Conservation (phyloP, 2,329 filamentous ascomycete genomes). For the Phialophora verrucosa region DNA sequence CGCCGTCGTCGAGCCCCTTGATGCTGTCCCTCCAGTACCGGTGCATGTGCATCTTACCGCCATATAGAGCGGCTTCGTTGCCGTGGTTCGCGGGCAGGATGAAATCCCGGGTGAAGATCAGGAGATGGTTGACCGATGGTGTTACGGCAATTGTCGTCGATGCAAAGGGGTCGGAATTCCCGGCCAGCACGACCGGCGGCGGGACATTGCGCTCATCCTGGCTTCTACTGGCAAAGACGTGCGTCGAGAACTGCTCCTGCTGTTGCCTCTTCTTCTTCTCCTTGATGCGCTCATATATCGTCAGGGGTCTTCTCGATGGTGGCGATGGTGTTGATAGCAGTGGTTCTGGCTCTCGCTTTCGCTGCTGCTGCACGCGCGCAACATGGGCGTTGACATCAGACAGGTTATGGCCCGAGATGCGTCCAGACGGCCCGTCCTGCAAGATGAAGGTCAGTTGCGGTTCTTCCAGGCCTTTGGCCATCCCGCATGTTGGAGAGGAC, state of each 20-base stretch:
- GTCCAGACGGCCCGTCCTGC: neutral
- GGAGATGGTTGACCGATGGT: slow-evolving; percentile 13
- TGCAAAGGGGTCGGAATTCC: slow-evolving; percentile 21
- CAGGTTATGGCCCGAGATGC: slow-evolving; percentile 1
- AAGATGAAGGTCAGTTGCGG: slow-evolving; percentile 13
- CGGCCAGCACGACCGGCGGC: slow-evolving; percentile 2
- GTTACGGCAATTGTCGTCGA: slow-evolving; percentile 11
- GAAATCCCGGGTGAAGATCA: slow-evolving; percentile 20
- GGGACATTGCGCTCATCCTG: neutral
- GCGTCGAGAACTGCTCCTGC: neutral
- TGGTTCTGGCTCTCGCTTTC: neutral
- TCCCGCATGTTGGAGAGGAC: neutral
- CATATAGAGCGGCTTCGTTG: slow-evolving; percentile 6
- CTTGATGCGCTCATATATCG: neutral
- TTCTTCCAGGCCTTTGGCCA: neutral
- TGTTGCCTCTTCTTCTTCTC: slow-evolving; percentile 1
- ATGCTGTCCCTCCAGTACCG: slow-evolving; percentile 19
- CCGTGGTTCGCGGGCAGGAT: slow-evolving; percentile 11
- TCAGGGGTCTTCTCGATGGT: neutral
- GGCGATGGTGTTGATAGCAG: neutral
- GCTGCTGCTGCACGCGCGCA: slow-evolving; percentile 8
- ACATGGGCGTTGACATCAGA: slow-evolving; percentile 15
- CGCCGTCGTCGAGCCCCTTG: slow-evolving; percentile 9
- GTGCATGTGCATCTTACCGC: neutral
- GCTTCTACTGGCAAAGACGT: neutral